A percentile compares a stretch with the other conserved stretches of the same genome.
Conservation (phyloP, 164 flowering plant species). For the Stephania cephalantha region DNA sequence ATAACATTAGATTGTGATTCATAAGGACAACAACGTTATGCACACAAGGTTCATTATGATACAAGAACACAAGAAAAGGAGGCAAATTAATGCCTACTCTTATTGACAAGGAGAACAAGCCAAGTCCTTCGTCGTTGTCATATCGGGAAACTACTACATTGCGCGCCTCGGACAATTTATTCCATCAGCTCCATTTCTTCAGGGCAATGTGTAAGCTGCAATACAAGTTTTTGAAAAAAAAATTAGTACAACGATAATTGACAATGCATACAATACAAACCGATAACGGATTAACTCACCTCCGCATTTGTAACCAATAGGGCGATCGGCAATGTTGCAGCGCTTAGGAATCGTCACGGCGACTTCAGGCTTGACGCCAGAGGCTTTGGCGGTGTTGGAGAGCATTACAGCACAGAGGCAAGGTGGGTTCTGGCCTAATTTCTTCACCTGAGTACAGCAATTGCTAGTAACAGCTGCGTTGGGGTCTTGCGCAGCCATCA, state of each 20-base stretch:
- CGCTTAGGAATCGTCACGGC: constrained; percentile 72
- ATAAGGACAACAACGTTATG: background rate
- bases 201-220: constrained; percentile 62
- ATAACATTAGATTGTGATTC: background rate
- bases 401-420: constrained; percentile 80
- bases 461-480: constrained; percentile 27
- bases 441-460: constrained; percentile 44
- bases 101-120: background rate
- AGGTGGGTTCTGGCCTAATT: constrained; percentile 46
- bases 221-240: constrained; percentile 8
- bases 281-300: constrained; percentile 20
- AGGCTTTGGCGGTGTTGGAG: constrained; percentile 43
- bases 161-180: background rate
- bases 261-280: background rate
- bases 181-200: constrained; percentile 17
- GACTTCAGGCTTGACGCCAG: constrained; percentile 48
- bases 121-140: background rate
- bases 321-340: constrained; percentile 72
- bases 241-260: background rate
- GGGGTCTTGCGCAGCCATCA: constrained; percentile 37
- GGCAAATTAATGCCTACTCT: background rate
- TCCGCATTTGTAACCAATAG: constrained; percentile 75
- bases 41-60: constrained; percentile 2
- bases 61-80: background rate
- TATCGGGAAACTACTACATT: background rate